Evolutionary conservation across 176 grass and related monocot genomes (phyloP).

Genomic region (Triticum turgidum): DNA sequence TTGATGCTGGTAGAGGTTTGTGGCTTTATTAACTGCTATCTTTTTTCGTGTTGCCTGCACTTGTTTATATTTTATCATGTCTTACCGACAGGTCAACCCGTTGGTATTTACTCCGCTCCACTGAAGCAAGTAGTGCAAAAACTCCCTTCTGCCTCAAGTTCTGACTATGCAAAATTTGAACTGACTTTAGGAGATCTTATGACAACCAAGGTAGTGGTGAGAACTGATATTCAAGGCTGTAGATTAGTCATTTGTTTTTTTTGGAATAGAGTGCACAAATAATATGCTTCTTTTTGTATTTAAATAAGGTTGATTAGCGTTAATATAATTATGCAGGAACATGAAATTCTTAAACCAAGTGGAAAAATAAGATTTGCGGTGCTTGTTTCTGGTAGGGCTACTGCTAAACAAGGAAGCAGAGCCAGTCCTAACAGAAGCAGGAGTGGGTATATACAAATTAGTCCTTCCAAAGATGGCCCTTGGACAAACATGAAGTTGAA

Average conservation of each 20-base stretch:
- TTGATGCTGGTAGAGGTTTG: constrained; percentile 86
- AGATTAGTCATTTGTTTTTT: constrained; percentile 16
- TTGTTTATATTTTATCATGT: constrained; percentile 27
- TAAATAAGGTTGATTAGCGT: constrained; percentile 17
- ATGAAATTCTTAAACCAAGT: constrained; percentile 46
- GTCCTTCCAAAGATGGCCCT: constrained; percentile 87
- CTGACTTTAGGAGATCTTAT: constrained; percentile 75
- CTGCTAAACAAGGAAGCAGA: constrained; percentile 37
- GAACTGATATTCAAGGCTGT: constrained; percentile 24
- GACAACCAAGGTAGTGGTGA: constrained; percentile 56
- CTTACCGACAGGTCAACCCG: constrained; percentile 31
- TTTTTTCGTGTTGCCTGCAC: constrained; percentile 40
- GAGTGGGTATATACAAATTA: constrained; percentile 84
- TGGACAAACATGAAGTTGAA: constrained; percentile 97
- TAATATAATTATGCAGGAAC: constrained; percentile 50
- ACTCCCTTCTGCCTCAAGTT: constrained; percentile 44
- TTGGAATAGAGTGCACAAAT: neutral
- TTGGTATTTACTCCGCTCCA: constrained; percentile 59
- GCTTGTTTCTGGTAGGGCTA: constrained; percentile 63
- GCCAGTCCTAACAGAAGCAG: constrained; percentile 40
- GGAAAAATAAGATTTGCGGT: constrained; percentile 85
- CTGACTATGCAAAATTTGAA: constrained; percentile 50
- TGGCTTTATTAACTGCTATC: constrained; percentile 20
- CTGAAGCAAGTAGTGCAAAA: constrained; percentile 71
- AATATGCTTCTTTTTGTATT: constrained; percentile 24